These are phyloP conservation scores for Coemansia sp. DNA, from an alignment of 192 early-diverging fungal genomes.

Conservation along the genomic window DNA sequence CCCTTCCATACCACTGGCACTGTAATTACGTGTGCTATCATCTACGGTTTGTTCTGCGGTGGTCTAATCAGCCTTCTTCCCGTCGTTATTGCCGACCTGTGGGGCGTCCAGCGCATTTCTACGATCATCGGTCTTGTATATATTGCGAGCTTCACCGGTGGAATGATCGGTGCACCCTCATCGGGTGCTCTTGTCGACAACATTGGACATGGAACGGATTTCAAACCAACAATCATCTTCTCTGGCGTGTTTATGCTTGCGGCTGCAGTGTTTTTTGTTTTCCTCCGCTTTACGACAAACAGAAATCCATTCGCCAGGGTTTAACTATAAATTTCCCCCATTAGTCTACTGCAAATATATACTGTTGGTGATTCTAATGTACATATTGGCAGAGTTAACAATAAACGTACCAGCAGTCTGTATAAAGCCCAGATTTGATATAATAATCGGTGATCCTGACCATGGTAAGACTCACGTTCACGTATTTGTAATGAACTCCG, in stretches of 20 bases:
- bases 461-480: no score
- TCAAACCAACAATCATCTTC: conserved; percentile 34
- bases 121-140: conserved; percentile 60
- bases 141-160: conserved; percentile 51
- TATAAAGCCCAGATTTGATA: no score
- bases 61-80: conserved; percentile 57
- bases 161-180: conserved; percentile 53
- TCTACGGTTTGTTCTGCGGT: conserved; percentile 61
- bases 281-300: conserved; percentile 12
- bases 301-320: conserved; percentile 16
- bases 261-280: conserved; percentile 22
- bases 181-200: conserved; percentile 56
- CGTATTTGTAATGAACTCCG: no score
- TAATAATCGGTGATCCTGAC: no score
- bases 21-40: conserved; percentile 48
- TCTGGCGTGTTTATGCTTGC: conserved; percentile 42
- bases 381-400: no score
- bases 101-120: conserved; percentile 56
- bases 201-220: conserved; percentile 38
- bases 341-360: no score
- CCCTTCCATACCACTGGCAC: conserved; percentile 50
- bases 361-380: no score
- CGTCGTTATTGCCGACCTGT: conserved; percentile 57
- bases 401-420: no score
- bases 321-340: no score